phyloP scores from a whole-genome alignment of 176 grass and related monocot species.

The Panicum miliaceum region DNA sequence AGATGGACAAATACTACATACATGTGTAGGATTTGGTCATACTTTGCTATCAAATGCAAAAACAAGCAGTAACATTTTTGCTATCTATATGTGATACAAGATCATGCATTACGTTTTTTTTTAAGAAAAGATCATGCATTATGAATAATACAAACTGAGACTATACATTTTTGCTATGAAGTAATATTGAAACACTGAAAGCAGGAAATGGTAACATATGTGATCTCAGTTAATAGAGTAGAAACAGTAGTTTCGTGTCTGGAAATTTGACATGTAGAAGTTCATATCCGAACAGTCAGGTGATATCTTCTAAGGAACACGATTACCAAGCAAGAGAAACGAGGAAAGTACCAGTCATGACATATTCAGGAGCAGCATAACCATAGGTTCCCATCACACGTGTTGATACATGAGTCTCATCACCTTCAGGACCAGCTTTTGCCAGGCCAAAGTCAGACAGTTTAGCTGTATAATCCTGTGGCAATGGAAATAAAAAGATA shows the following conservation, averaged over 20 bases:
- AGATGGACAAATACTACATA: not conserved
- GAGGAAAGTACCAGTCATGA: constrained; percentile 86
- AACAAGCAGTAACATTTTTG: constrained; percentile 25
- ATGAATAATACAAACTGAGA: constrained; percentile 4
- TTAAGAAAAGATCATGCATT: not conserved
- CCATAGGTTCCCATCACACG: constrained; percentile 98
- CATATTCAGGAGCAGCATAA: constrained; percentile 99
- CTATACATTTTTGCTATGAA: not conserved
- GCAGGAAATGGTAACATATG: not conserved
- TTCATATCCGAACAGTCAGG: not conserved
- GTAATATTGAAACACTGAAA: not conserved
- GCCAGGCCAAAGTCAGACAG: constrained; percentile 97
- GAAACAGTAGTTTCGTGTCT: not conserved
- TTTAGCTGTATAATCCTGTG: constrained; percentile 95
- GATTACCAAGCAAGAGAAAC: not conserved
- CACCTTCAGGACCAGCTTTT: constrained; percentile 95
- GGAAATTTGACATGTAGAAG: constrained; percentile 20
- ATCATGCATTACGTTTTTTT: not conserved
- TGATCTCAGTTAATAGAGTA: not conserved
- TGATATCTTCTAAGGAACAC: not conserved
- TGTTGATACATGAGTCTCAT: constrained; percentile 99
- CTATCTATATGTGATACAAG: constrained; percentile 4
- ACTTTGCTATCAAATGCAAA: constrained; percentile 4
- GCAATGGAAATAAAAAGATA: constrained; percentile 41
- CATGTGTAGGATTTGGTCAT: not conserved